Percentiles rank a stretch among this genome's conserved stretches.
These are phyloP conservation scores for Phytophthora nicotianae DNA, from an alignment of 352 stramenopile genomes.

Conservation along the genomic window DNA sequence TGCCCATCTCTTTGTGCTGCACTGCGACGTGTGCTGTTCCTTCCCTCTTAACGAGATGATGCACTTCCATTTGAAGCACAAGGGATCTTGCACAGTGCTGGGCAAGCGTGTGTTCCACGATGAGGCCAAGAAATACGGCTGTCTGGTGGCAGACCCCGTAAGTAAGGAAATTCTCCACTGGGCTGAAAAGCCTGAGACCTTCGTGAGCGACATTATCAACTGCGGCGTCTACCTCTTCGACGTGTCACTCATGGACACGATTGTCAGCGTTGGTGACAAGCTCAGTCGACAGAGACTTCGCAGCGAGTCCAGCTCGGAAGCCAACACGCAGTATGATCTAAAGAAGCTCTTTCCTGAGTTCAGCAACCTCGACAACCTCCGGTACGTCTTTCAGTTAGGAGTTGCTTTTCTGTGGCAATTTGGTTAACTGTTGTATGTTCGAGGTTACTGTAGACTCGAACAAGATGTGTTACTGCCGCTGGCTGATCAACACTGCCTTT, in stretches of 20 bases:
- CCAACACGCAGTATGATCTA: conserved; percentile 75
- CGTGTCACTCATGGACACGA: conserved; percentile 77
- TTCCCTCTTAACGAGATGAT: conserved; percentile 91
- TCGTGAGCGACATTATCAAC: conserved; percentile 92
- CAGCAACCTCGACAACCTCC: conserved; percentile 84
- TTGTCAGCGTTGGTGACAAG: conserved; percentile 80
- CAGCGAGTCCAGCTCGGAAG: conserved; percentile 73
- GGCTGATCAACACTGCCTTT: conserved; percentile 75
- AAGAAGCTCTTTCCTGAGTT: conserved; percentile 90
- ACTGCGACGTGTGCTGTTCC: conserved; percentile 89
- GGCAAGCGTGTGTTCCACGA: conserved; percentile 90
- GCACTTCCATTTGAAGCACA: conserved; percentile 83
- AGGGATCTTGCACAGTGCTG: conserved; percentile 75
- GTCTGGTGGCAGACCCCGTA: conserved; percentile 74
- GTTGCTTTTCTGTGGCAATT: conserved; percentile 2
- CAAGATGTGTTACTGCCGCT: conserved; percentile 86
- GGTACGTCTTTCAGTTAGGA: conserved; percentile 36
- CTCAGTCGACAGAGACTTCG: conserved; percentile 81
- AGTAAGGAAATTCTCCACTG: conserved; percentile 89
- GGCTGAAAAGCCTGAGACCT: conserved; percentile 90
- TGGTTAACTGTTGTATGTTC: conserved; percentile 14
- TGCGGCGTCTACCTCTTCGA: conserved; percentile 91
- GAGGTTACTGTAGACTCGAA: conserved; percentile 55
- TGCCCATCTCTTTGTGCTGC: conserved; percentile 79
- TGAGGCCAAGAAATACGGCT: conserved; percentile 90